Evolutionary conservation across 495 filamentous ascomycete species (phyloP), one percentile per base, ranked within the genome.

Genomic region (Aspergillus ostianus): DNA sequence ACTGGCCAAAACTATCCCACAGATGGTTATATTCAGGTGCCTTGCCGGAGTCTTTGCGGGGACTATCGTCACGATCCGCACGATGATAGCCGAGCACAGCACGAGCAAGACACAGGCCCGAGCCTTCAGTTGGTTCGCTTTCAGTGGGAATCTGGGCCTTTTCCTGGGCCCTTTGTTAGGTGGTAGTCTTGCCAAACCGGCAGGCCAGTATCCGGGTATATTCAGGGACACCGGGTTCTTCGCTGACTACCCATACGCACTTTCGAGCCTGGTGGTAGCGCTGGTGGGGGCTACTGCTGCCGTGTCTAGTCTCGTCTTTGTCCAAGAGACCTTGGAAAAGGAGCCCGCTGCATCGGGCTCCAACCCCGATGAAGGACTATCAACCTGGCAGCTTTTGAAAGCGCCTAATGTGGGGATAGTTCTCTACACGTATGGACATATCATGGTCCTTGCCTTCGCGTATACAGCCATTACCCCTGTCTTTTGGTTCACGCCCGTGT

Each of bases 91-190:
- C 36, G 88, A 91, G 73, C 84, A 85, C 66, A 86, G 82, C 71
- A 87, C 85, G 6, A 67, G 77, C 23, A 79, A 78, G 65, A 89
- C 84, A 1, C 87, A 90, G 68, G 88, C 88, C 1, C 70, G 79
- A 23, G 84, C 86, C 12, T 91, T 91, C 68, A 85, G 84, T 64
- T 88, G 83, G 76, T 91, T 90, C 64, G 84, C 87, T 19, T 88
- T 91, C 61, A 73, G 75, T 4, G 81, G 84, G 23, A 90, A 90
- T 63, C 2, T 90, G 19, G 88, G 88, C n/a, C 83, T 90, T 23
- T 82, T 89, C 62, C 41, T 88, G 5, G 88, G 88, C 0, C 86
- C 87, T 19, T 52, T 90, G 3, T 66, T 91, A 50, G 87, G 72
- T 63, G 87, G 87, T 52, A 74, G 73, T 6, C 74, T 91, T 12